Evolutionary conservation across 176 grass and related monocot species (phyloP).

Genomic region (Hsuehochloa calcarea): DNA sequence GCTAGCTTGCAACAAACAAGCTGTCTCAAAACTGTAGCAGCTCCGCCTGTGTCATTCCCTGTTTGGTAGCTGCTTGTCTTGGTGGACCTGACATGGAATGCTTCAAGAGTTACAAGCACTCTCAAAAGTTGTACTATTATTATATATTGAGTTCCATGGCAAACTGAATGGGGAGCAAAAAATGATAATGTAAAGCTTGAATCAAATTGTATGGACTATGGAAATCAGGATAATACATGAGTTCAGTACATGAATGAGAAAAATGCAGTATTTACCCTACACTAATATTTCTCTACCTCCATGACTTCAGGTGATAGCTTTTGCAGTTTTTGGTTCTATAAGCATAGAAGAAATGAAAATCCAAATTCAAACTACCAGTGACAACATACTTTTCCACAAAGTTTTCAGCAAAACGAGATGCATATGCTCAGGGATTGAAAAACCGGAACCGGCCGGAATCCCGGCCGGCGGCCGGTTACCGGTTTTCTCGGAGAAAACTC

Average conservation of each 20-base stretch:
- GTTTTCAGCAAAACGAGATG: not conserved
- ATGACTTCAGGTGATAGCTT: not conserved
- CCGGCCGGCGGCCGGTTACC: too few species aligned
- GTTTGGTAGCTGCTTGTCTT: constrained; percentile 16
- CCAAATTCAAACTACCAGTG: not conserved
- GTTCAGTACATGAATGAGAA: not conserved
- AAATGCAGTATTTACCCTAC: not conserved
- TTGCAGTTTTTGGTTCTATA: not conserved
- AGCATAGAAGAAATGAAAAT: not conserved
- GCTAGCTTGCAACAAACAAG: not conserved
- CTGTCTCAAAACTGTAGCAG: constrained; percentile 54
- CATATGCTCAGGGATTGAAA: too few species aligned
- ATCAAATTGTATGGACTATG: not conserved
- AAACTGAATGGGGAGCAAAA: not conserved
- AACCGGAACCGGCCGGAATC: too few species aligned
- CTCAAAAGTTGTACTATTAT: not conserved
- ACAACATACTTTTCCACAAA: not conserved
- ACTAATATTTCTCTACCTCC: not conserved
- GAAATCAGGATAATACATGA: not conserved
- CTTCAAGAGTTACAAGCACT: constrained; percentile 12
- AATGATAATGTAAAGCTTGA: not conserved
- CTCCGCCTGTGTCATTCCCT: not conserved
- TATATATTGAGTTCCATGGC: not conserved
- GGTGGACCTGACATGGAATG: constrained; percentile 30
- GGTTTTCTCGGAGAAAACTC: too few species aligned